Evolutionary conservation across 257 asterid genomes (phyloP).

Genomic region (Hygrophila difformis): DNA sequence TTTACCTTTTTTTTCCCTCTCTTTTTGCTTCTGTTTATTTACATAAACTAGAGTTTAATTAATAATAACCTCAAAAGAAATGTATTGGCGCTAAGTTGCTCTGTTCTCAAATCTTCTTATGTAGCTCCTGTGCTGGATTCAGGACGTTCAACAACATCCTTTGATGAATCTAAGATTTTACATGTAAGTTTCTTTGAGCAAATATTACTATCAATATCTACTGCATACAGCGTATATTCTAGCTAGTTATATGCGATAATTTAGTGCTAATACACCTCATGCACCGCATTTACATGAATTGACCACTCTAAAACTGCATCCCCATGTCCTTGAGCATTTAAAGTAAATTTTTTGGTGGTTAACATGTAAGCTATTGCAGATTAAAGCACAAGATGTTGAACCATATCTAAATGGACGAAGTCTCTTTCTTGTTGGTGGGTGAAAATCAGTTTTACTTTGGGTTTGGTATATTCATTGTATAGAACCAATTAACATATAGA

Average conservation of each 20-base stretch:
- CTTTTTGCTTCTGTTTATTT: too few species aligned
- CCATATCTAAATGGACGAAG: conserved; percentile 65
- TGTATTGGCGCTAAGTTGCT: not conserved
- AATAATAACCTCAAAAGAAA: too few species aligned
- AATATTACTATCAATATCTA: conserved; percentile 13
- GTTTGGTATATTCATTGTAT: not conserved
- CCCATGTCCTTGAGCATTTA: conserved; percentile 11
- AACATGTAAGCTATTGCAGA: conserved; percentile 42
- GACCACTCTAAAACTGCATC: conserved; percentile 1
- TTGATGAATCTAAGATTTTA: conserved; percentile 39
- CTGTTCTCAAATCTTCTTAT: conserved; percentile 12
- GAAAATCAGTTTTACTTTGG: conserved; percentile 9
- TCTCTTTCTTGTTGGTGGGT: conserved; percentile 85
- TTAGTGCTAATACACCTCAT: conserved; percentile 1
- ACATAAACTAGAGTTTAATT: too few species aligned
- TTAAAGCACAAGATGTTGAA: conserved; percentile 55
- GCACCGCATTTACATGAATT: not conserved
- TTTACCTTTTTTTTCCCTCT: too few species aligned
- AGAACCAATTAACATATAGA: conserved; percentile 9
- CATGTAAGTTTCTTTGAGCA: conserved; percentile 45
- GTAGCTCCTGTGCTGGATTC: conserved; percentile 53
- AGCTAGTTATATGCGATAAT: too few species aligned
- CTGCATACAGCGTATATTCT: too few species aligned
- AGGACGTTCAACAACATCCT: conserved; percentile 26
- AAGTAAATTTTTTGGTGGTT: conserved; percentile 16